Conservation (phyloP, 1,284 basidiomycete species). For the Leccinum colubrinum region DNA sequence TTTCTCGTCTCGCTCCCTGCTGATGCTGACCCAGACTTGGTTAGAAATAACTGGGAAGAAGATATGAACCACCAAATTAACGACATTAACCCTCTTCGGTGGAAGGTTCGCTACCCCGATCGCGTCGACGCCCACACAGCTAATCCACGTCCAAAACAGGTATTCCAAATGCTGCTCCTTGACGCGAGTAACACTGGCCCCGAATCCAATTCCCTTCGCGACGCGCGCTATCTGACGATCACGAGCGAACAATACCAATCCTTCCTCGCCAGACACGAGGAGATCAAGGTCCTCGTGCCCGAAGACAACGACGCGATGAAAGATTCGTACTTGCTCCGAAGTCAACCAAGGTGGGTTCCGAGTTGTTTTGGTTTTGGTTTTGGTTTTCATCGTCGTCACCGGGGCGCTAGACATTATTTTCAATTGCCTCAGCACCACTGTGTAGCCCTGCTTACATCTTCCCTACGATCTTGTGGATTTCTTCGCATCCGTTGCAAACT, state of each 20-base stretch:
- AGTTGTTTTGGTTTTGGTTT: no score
- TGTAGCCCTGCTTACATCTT: no score
- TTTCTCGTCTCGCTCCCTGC: not conserved
- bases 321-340: constrained; percentile 16
- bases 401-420: no score
- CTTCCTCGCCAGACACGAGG: constrained; percentile 10
- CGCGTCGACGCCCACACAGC: no score
- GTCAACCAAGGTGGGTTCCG: no score
- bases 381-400: no score
- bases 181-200: constrained; percentile 17
- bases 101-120: constrained; percentile 9
- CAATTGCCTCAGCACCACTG: no score
- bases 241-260: constrained; percentile 14
- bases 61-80: constrained; percentile 18
- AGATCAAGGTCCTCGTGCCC: constrained; percentile 6
- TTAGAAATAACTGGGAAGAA: constrained; percentile 17
- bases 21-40: not conserved
- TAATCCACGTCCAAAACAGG: constrained; percentile 5
- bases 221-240: constrained; percentile 9
- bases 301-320: constrained; percentile 22
- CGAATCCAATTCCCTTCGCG: constrained; percentile 15
- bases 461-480: no score
- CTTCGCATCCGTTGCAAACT: no score
- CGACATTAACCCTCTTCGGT: constrained; percentile 10
- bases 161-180: constrained; percentile 19